Conservation (phyloP, 2,329 filamentous ascomycete species). For the Didymella segeticola region DNA sequence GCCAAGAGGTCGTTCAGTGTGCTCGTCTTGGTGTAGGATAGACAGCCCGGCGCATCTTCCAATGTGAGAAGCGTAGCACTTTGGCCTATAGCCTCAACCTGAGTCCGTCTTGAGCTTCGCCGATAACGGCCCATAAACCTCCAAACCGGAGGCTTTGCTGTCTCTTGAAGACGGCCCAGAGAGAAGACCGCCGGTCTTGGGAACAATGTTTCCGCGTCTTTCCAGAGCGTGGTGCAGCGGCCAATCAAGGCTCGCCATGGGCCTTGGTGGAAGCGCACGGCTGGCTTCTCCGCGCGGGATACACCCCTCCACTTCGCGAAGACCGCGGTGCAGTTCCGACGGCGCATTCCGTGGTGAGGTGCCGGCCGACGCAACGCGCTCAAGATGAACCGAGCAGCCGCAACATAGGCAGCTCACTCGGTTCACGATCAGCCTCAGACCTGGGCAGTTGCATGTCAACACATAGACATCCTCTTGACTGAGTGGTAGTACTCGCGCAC, state of each 20-base stretch:
- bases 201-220: slow-evolving; percentile 8
- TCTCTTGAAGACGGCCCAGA: background rate
- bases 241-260: slow-evolving; percentile 2
- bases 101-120: too few relatives aligned
- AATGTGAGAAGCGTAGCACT: too few relatives aligned
- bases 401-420: background rate
- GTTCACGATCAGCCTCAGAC: background rate
- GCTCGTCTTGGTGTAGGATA: too few relatives aligned
- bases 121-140: background rate
- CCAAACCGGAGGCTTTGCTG: background rate
- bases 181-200: background rate
- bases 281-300: slow-evolving; percentile 6
- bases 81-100: too few relatives aligned
- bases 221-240: slow-evolving; percentile 7
- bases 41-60: too few relatives aligned
- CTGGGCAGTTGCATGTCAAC: background rate
- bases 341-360: slow-evolving; percentile 6
- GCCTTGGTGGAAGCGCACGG: background rate
- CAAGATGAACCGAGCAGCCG: slow-evolving; percentile 19
- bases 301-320: slow-evolving; percentile 13
- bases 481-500: background rate
- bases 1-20: too few relatives aligned
- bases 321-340: background rate
- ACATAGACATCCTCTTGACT: background rate
- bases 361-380: slow-evolving; percentile 17